Evolutionary conservation across 495 filamentous ascomycete genomes (phyloP).

Genomic region (Talaromyces trachyspermus): DNA sequence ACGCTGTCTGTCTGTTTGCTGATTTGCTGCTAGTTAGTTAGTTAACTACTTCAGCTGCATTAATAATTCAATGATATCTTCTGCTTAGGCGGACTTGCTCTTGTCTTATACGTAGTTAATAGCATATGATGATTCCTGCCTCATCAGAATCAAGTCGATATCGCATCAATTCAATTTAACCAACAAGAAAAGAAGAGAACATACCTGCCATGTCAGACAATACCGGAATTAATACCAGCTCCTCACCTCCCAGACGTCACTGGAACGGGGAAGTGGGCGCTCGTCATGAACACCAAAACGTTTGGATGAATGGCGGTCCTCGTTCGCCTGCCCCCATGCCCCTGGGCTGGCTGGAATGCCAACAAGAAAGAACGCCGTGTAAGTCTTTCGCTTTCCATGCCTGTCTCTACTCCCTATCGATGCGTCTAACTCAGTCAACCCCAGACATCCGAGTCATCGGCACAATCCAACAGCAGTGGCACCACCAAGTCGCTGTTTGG

Average conservation of each 20-base stretch:
- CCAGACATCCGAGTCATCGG: conserved; percentile 21
- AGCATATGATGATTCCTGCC: too few relatives aligned
- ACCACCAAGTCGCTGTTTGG: conserved; percentile 34
- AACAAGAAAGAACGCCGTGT: conserved; percentile 12
- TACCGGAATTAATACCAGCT: conserved; percentile 18
- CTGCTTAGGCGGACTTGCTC: too few relatives aligned
- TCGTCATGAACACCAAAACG: conserved; percentile 36
- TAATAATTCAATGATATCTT: too few relatives aligned
- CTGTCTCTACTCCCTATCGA: too few relatives aligned
- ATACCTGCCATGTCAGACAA: conserved; percentile 22
- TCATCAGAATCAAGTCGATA: too few relatives aligned
- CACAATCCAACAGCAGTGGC: conserved; percentile 25
- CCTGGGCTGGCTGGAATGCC: conserved; percentile 20
- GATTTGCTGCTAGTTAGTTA: too few relatives aligned
- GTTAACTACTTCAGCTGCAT: too few relatives aligned
- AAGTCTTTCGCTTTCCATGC: too few relatives aligned
- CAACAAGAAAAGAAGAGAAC: too few relatives aligned
- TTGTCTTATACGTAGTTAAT: too few relatives aligned
- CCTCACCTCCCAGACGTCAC: conserved; percentile 20
- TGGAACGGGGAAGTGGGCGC: conserved; percentile 35
- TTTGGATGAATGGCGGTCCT: conserved; percentile 34
- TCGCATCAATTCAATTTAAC: too few relatives aligned
- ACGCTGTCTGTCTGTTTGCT: too few relatives aligned
- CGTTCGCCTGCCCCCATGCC: conserved; percentile 9
- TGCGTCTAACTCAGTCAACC: conserved; percentile 8